These are phyloP conservation scores for Kazachstania taianensis DNA, from an alignment of 805 yeast species.

Conservation along the genomic window DNA sequence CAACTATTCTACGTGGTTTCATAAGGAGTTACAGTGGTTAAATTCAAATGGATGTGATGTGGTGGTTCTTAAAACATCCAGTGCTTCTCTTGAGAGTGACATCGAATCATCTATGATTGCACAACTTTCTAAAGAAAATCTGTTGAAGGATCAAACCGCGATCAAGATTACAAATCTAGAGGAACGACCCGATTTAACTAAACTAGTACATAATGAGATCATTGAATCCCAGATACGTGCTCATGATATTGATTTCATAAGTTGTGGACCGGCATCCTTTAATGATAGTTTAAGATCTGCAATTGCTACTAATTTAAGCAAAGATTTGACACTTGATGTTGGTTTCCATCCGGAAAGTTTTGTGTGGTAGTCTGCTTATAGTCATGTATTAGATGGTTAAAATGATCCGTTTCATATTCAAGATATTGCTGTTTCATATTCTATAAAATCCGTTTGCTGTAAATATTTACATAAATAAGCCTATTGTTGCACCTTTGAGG, in stretches of 20 bases:
- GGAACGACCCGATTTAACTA: slow-evolving; percentile 40
- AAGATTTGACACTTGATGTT: slow-evolving; percentile 20
- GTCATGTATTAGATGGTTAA: too few relatives aligned
- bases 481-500: too few relatives aligned
- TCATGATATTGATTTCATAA: slow-evolving; percentile 42
- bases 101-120: neutral
- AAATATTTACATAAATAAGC: too few relatives aligned
- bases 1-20: slow-evolving; percentile 41
- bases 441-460: too few relatives aligned
- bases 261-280: slow-evolving; percentile 55
- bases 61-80: too few relatives aligned
- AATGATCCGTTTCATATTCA: too few relatives aligned
- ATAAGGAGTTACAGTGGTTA: slow-evolving; percentile 32
- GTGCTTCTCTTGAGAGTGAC: slow-evolving; percentile 3
- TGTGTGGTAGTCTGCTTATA: slow-evolving; percentile 16
- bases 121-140: neutral
- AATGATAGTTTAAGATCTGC: slow-evolving; percentile 45
- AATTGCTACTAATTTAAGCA: slow-evolving; percentile 33
- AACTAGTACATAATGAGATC: slow-evolving; percentile 31
- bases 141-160: neutral
- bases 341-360: slow-evolving; percentile 29
- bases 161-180: slow-evolving; percentile 14
- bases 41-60: slow-evolving; percentile 23
- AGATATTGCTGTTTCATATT: too few relatives aligned
- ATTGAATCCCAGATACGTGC: slow-evolving; percentile 23